Evolutionary conservation across 208 protist genomes (phyloP), one percentile per base, ranked within the genome.

Genomic region (Acanthamoeba sp.): DNA sequence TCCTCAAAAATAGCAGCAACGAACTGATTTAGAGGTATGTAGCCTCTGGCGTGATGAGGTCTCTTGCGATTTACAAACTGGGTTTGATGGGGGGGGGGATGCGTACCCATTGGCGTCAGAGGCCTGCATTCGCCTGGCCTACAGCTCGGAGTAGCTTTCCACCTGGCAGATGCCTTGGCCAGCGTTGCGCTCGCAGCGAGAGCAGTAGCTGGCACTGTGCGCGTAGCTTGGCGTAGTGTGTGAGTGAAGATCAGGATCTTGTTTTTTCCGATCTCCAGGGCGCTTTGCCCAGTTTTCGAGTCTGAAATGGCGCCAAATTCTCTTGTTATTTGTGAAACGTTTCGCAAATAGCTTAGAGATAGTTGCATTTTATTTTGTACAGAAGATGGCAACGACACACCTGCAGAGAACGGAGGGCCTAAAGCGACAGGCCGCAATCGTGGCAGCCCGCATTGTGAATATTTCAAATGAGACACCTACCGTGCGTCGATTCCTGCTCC

Each of bases 401-500:
- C 69, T 78, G 69, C 69, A 78, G 38, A 22, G 69, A 6, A 78
- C 69, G 7, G 69, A 45, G 34, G 69, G 69, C 2, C 6, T 78
- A 22, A 38, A 45, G 34, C n/a, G 69, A 12, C 69, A 78, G 69
- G 69, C 69, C 2, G 34, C 69, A 4, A 5, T 78, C 34, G 69
- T 78, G 69, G 69, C 69, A 2, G 69, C 69, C 42, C 69, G 69
- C n/a, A 78, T 78, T 22, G 69, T 78, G 14, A 22, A 5, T 12
- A 45, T 78, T 22, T 29, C 32, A 6, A 45, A 22, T 12, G 69
- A 78, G 69, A 88, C 80, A 20, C 80, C 80, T 9, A 88, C 80
- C 12, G 80, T 88, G 50, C 24, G 36, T 1, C 40, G 48, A 7
- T 88, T 88, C 50, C 32, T 88, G 80, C 80, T 88, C 1, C 80